Percentiles rank a stretch among this genome's conserved stretches.
These are phyloP conservation scores for Ustilago bromivora DNA, from an alignment of 1,284 basidiomycete genomes.

Conservation along the genomic window DNA sequence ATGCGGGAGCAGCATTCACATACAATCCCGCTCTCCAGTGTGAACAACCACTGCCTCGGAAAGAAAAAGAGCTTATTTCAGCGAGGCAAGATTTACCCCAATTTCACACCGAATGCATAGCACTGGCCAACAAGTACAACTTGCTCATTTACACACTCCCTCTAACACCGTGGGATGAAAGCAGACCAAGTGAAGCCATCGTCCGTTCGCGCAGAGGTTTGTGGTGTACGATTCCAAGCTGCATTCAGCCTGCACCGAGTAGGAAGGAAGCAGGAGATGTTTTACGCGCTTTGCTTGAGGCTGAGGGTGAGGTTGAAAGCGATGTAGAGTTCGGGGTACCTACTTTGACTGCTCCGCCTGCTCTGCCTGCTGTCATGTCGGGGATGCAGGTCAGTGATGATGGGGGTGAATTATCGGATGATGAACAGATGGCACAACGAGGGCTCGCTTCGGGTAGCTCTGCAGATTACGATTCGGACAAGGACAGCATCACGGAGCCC, in stretches of 20 bases:
- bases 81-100: background rate
- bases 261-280: slow-evolving; percentile 9
- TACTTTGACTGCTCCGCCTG: background rate
- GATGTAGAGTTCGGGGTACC: background rate
- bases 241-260: slow-evolving; percentile 15
- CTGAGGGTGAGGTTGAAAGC: background rate
- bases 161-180: slow-evolving; percentile 17
- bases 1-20: background rate
- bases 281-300: slow-evolving; percentile 6
- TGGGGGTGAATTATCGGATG: background rate
- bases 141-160: slow-evolving; percentile 20
- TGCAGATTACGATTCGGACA: background rate
- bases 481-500: background rate
- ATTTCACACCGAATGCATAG: slow-evolving; percentile 13
- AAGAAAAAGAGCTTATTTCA: background rate
- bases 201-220: background rate
- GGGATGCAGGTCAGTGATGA: background rate
- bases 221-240: slow-evolving; percentile 13
- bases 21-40: background rate
- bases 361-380: background rate
- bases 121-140: slow-evolving; percentile 24
- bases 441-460: background rate
- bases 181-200: background rate
- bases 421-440: background rate
- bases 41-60: background rate